Evolutionary conservation across 257 asterid genomes (phyloP).

Genomic region (Solanum peruvianum): DNA sequence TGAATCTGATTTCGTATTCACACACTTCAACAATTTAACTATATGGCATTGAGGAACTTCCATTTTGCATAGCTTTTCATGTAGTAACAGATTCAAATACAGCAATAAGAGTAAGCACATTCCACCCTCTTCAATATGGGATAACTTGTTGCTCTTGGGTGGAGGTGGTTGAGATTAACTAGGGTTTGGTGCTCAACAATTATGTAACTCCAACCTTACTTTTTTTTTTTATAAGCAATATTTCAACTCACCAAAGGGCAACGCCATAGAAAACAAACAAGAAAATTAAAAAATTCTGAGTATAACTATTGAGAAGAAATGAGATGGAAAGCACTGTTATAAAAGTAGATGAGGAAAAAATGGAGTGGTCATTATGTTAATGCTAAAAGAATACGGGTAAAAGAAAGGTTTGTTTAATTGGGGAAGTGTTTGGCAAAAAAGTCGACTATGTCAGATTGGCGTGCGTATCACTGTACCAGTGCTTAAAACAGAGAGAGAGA

Average conservation of each 20-base stretch:
- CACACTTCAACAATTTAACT: background rate
- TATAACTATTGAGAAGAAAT: background rate
- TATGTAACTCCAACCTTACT: background rate
- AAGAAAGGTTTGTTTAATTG: constrained; percentile 6
- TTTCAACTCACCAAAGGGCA: background rate
- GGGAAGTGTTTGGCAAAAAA: constrained; percentile 11
- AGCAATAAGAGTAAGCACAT: background rate
- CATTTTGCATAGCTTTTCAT: background rate
- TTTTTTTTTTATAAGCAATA: background rate
- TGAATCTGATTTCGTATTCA: background rate
- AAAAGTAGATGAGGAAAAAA: constrained; percentile 34
- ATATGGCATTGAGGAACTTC: background rate
- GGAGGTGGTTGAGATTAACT: background rate
- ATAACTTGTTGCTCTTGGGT: background rate
- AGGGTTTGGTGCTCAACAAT: background rate
- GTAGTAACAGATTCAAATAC: background rate
- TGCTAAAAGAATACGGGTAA: constrained; percentile 8
- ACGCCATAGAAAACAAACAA: background rate
- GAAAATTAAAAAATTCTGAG: background rate
- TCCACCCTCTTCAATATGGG: background rate
- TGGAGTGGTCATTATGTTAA: constrained; percentile 35
- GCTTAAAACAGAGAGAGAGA: background rate
- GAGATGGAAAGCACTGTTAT: constrained; percentile 37
- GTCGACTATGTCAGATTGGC: constrained; percentile 66
- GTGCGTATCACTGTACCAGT: constrained; percentile 51